Conservation (phyloP, 495 filamentous ascomycete genomes). For the Collariella sp. region DNA sequence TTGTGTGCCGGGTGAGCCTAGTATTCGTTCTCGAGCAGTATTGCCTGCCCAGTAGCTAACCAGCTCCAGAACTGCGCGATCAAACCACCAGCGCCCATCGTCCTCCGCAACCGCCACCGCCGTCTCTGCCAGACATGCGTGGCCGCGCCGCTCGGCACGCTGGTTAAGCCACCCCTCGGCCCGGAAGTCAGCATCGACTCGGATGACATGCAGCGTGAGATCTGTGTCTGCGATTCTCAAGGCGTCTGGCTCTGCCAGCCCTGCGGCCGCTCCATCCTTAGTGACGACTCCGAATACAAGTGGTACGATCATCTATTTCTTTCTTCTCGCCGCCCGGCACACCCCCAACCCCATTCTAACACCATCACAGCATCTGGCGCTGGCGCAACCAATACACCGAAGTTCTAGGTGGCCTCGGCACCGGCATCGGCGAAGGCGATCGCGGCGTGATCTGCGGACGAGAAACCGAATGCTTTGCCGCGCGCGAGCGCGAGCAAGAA, state of each 20-base stretch:
- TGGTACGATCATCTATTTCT: constrained; percentile 20
- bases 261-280: constrained; percentile 62
- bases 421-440: constrained; percentile 79
- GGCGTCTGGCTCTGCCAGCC: constrained; percentile 72
- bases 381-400: constrained; percentile 83
- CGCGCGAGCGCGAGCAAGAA: constrained; percentile 66
- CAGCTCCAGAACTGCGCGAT: constrained; percentile 68
- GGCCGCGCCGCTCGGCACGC: constrained; percentile 50
- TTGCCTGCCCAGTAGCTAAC: neutral
- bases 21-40: neutral
- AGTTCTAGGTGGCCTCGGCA: constrained; percentile 70
- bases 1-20: constrained; percentile 68
- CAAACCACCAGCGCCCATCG: constrained; percentile 56
- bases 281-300: constrained; percentile 63
- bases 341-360: neutral
- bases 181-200: constrained; percentile 24
- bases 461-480: constrained; percentile 58
- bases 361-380: constrained; percentile 57
- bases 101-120: constrained; percentile 61
- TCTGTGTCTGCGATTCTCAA: constrained; percentile 57
- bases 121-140: constrained; percentile 69
- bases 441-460: constrained; percentile 79
- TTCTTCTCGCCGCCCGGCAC: neutral
- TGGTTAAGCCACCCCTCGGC: constrained; percentile 27
- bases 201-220: constrained; percentile 44